Conservation (phyloP, 768 basidiomycete genomes). For the Macrocybe gigantea region DNA sequence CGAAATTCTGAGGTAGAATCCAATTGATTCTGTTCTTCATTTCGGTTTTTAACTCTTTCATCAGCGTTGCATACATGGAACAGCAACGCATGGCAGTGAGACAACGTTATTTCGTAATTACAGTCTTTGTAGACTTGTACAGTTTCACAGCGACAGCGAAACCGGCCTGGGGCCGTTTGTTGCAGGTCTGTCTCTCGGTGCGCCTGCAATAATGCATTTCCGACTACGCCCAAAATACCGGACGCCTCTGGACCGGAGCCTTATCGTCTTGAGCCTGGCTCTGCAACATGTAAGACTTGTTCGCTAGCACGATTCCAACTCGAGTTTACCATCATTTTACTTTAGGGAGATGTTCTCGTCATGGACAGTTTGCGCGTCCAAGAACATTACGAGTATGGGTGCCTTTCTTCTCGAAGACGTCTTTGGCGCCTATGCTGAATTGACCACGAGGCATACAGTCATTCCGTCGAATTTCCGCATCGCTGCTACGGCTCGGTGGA, state of each 20-base stretch:
- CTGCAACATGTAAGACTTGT: constrained; percentile 54
- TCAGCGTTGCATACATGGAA: constrained; percentile 78
- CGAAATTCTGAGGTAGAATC: constrained; percentile 58
- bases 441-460: constrained; percentile 57
- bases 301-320: constrained; percentile 1
- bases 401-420: background rate
- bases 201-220: constrained; percentile 78
- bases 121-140: background rate
- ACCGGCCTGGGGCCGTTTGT: constrained; percentile 65
- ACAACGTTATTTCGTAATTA: constrained; percentile 3
- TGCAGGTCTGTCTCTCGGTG: constrained; percentile 73
- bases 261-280: constrained; percentile 45
- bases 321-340: background rate
- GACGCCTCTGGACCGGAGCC: constrained; percentile 21
- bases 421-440: background rate
- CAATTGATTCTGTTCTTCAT: background rate
- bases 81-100: constrained; percentile 78
- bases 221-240: constrained; percentile 39
- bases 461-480: constrained; percentile 71
- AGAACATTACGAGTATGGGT: constrained; percentile 60
- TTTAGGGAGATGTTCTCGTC: constrained; percentile 68
- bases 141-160: constrained; percentile 83
- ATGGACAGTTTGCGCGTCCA: constrained; percentile 74
- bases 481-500: constrained; percentile 72
- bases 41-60: constrained; percentile 1